Conservation (phyloP, 208 protist genomes). For the Crithidia fasciculata region DNA sequence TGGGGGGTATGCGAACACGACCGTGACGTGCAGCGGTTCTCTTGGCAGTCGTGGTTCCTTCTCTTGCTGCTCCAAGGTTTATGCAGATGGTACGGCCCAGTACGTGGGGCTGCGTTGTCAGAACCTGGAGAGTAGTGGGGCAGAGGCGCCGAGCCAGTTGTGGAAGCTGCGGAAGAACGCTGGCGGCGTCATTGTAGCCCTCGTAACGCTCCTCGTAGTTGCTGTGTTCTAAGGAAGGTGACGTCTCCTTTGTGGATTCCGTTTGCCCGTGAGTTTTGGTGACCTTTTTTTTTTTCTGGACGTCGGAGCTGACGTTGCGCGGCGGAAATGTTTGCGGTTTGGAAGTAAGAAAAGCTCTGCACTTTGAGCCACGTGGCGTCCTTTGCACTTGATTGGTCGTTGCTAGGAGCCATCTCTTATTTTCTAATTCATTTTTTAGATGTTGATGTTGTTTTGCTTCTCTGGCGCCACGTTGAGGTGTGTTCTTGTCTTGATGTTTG, state of each 20-base stretch:
- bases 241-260: neutral
- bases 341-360: too few species aligned
- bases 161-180: constrained; percentile 3
- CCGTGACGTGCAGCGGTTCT: constrained; percentile 31
- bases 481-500: too few species aligned
- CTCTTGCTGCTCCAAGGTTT: constrained; percentile 28
- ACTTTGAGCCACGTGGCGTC: too few species aligned
- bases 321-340: too few species aligned
- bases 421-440: too few species aligned
- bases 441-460: too few species aligned
- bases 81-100: neutral
- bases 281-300: too few species aligned
- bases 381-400: too few species aligned
- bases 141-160: neutral
- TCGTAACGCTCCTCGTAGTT: neutral
- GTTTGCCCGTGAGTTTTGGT: too few species aligned
- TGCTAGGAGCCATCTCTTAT: too few species aligned
- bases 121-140: neutral
- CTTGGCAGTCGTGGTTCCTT: constrained; percentile 25
- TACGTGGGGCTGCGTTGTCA: constrained; percentile 21
- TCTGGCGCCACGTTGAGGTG: too few species aligned
- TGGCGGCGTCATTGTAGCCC: constrained; percentile 1
- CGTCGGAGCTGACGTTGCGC: too few species aligned
- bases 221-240: neutral
- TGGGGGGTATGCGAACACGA: constrained; percentile 7